Conservation (phyloP, 129 eudicot species). For the Calendula officinalis region DNA sequence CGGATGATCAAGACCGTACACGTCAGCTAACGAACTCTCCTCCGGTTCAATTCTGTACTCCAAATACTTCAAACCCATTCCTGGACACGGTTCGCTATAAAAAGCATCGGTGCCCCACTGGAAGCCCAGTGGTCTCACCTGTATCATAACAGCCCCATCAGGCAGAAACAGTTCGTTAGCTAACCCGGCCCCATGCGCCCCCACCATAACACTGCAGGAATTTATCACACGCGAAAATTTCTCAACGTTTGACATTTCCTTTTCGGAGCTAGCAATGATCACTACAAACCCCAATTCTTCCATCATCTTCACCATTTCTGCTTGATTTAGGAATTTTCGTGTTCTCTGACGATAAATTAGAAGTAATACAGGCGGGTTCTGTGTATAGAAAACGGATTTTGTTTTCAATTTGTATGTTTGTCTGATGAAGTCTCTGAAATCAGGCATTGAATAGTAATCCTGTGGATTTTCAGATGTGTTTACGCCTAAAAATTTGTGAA, state of each 20-base stretch:
- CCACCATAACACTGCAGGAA: conserved; percentile 59
- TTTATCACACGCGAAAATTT: conserved; percentile 42
- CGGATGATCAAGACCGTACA: conserved; percentile 48
- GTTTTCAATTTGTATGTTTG: conserved; percentile 39
- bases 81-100: conserved; percentile 56
- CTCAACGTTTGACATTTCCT: conserved; percentile 36
- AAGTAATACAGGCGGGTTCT: conserved; percentile 42
- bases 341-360: conserved; percentile 49
- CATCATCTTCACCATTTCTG: conserved; percentile 51
- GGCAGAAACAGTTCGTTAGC: conserved; percentile 56
- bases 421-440: conserved; percentile 49
- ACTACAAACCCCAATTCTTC: conserved; percentile 54
- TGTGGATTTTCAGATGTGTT: conserved; percentile 39
- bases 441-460: conserved; percentile 39
- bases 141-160: conserved; percentile 51
- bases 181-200: conserved; percentile 75
- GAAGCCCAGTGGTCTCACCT: conserved; percentile 56
- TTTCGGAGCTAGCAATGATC: conserved; percentile 29
- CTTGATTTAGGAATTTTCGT: conserved; percentile 51
- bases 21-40: conserved; percentile 63
- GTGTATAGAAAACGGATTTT: conserved; percentile 1
- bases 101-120: conserved; percentile 44
- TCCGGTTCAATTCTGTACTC: conserved; percentile 59
- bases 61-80: conserved; percentile 60
- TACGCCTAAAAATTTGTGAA: conserved; percentile 40